Base-by-base conservation (phyloP, 2,329 filamentous ascomycete genomes). In the Bipolaris gigantea region DNA sequence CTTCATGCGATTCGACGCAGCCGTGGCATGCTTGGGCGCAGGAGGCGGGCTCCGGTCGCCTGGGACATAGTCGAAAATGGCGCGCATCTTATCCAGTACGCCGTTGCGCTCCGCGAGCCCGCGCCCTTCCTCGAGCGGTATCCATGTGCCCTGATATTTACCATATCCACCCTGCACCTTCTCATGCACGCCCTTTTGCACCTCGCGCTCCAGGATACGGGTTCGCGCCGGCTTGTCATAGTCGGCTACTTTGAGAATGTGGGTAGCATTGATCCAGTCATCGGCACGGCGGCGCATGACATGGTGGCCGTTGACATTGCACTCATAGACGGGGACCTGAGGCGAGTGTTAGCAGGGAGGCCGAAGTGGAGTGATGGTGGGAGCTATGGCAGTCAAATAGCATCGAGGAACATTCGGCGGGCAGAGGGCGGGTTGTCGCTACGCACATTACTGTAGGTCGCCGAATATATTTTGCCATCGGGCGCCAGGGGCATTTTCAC, bases 231-330 rank as follows among this genome's bases (percentile, higher is more conserved):
- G 94, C 76, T 99, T 99, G 76, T 99, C 94, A 71, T 96, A 96
- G 51, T 93, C 93, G 59, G 94, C 94, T 36, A 95, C 91, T 73
- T 99, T 99, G 44, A 99, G 80, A 56, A 99, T 97, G 72, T 99
- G 94, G 49, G 94, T 99, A n/a, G 94, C 94, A 80, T 99, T 99
- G 78, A 99, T 94, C 92, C 93, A 99, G 76, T 97, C 87, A 75
- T 99, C 94, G 48, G 86, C 84, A 56, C 93, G 87, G 46, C 94
- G 86, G 74, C 94, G 89, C 94, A 99, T 99, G 62, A 97, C 89
- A 89, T 97, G 91, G 72, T 95, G 91, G 62, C 81, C 82, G 33
- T 88, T 90, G 66, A 96, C 88, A 73, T 95, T 92, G 76, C 86
- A 94, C 73, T 97, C 94, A 73, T 94, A 97, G 10, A 97, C 93